Conservation (phyloP, 1,284 basidiomycete genomes). For the Coniferiporia sulphurascens region DNA sequence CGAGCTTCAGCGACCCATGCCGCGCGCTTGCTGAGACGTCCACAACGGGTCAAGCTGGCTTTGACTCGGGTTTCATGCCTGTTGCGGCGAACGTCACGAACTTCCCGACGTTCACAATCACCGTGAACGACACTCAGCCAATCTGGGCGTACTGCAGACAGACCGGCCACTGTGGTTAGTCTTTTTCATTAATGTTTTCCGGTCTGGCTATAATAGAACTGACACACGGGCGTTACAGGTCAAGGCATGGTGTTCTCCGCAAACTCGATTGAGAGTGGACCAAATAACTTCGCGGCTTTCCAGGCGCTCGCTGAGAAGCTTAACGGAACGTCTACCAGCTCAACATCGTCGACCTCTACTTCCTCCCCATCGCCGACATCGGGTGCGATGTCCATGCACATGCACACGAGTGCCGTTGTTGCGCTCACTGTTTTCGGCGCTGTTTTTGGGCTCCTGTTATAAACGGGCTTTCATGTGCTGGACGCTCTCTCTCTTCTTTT, state of each 20-base stretch:
- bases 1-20: conserved; percentile 54
- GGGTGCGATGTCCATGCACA: conserved; percentile 1
- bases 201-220: not conserved
- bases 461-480: not conserved
- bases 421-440: conserved; percentile 5
- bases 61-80: conserved; percentile 58
- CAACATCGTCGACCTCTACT: conserved; percentile 11
- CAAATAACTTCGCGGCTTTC: conserved; percentile 57
- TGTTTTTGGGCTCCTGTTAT: conserved; percentile 5
- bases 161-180: conserved; percentile 42
- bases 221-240: not conserved
- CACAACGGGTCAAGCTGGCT: conserved; percentile 46
- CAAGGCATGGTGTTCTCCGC: conserved; percentile 63
- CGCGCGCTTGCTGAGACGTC: conserved; percentile 41
- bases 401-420: not conserved
- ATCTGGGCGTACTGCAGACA: conserved; percentile 46
- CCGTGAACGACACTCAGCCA: conserved; percentile 47
- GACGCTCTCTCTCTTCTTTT: not conserved
- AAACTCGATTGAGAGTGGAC: conserved; percentile 49
- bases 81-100: conserved; percentile 39
- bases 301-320: conserved; percentile 39
- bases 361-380: not conserved
- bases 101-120: conserved; percentile 51
- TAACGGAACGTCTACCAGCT: conserved; percentile 34
- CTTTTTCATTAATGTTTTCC: not conserved